Evolutionary conservation across 306 rosid genomes (phyloP).

Genomic region (Canavalia gladiata): DNA sequence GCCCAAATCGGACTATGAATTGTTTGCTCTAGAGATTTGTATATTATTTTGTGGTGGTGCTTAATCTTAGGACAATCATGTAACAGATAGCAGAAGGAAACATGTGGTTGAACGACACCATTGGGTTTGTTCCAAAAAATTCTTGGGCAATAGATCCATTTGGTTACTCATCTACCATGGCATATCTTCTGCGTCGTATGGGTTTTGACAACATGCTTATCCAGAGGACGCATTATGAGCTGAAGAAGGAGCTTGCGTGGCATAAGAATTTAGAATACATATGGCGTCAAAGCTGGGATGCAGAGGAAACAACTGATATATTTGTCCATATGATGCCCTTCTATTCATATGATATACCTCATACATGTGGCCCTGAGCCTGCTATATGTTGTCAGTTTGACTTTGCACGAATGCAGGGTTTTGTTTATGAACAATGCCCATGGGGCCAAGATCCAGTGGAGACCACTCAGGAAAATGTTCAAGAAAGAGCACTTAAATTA

Average conservation of each 20-base stretch:
- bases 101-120: constrained; percentile 91
- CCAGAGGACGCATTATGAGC: constrained; percentile 97
- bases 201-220: constrained; percentile 99
- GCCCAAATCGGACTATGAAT: constrained; percentile 12
- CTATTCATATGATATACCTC: constrained; percentile 98
- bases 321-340: constrained; percentile 99
- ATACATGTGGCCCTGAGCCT: constrained; percentile 99
- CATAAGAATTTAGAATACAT: constrained; percentile 86
- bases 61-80: constrained; percentile 50
- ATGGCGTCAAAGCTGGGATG: constrained; percentile 99
- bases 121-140: constrained; percentile 93
- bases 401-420: constrained; percentile 85
- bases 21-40: constrained; percentile 20
- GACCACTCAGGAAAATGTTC: constrained; percentile 77
- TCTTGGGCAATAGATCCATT: constrained; percentile 99
- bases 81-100: constrained; percentile 94
- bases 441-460: constrained; percentile 87
- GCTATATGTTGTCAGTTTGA: constrained; percentile 98
- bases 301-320: constrained; percentile 89
- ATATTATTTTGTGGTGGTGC: constrained; percentile 39
- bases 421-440: constrained; percentile 81
- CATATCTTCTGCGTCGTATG: constrained; percentile 99
- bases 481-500: constrained; percentile 77
- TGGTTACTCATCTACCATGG: constrained; percentile 99
- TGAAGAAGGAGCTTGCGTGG: constrained; percentile 95